A percentile compares a stretch with the other conserved stretches of the same genome.
Evolutionary conservation across 192 early-diverging fungal species (phyloP).

Genomic region (Backusella sp.): DNA sequence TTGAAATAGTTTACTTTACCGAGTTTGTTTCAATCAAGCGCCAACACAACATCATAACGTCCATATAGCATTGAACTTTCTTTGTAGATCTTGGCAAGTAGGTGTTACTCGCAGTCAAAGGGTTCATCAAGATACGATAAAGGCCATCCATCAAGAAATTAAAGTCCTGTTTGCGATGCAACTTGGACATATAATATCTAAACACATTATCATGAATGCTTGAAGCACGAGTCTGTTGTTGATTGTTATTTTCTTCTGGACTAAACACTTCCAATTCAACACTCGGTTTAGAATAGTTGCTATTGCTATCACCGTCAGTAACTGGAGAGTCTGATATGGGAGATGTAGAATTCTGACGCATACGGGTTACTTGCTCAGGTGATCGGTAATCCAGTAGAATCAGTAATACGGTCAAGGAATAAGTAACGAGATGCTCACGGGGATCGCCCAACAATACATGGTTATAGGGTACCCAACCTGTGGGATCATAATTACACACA

Average conservation of each 20-base stretch:
- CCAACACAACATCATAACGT: conserved; percentile 86
- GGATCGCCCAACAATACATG: conserved; percentile 75
- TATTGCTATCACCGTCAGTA: neutral
- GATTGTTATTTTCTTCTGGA: neutral
- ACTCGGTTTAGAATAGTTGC: neutral
- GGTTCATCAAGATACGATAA: conserved; percentile 78
- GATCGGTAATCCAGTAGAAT: conserved; percentile 73
- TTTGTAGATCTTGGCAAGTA: conserved; percentile 79
- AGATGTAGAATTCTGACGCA: conserved; percentile 14
- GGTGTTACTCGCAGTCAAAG: conserved; percentile 72
- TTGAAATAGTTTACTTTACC: conserved; percentile 38
- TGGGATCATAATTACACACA: conserved; percentile 74
- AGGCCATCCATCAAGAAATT: conserved; percentile 76
- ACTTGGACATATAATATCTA: conserved; percentile 72
- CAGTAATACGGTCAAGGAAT: conserved; percentile 66
- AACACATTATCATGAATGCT: conserved; percentile 66
- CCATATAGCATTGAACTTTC: conserved; percentile 56
- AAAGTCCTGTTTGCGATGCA: conserved; percentile 85
- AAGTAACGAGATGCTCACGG: conserved; percentile 68
- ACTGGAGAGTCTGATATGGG: neutral
- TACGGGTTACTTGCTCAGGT: conserved; percentile 22
- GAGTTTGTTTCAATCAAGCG: conserved; percentile 77
- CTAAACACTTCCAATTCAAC: conserved; percentile 2
- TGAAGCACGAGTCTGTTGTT: neutral
- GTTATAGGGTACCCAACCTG: conserved; percentile 91